phyloP scores from a whole-genome alignment of 169 alveolate genomes.

The Plasmodium ovale region DNA sequence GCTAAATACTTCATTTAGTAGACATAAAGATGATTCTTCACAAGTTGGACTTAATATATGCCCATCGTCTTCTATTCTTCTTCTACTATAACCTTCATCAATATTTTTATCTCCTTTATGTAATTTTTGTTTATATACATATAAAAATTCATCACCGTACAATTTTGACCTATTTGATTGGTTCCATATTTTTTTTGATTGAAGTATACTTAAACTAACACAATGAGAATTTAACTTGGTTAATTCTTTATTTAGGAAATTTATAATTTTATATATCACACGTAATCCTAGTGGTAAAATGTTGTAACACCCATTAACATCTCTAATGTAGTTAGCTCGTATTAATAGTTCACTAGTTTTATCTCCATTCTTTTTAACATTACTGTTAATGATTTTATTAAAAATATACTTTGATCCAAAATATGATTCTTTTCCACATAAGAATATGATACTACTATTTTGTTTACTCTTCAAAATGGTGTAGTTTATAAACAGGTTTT shows the following conservation, averaged over 20 bases:
- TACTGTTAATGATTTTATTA: constrained; percentile 44
- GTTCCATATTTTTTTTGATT: constrained; percentile 61
- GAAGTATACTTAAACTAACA: constrained; percentile 38
- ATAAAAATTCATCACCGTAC: constrained; percentile 67
- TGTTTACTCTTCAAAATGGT: no score
- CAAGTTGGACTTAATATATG: constrained; percentile 59
- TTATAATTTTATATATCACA: constrained; percentile 36
- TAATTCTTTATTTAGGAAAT: constrained; percentile 22
- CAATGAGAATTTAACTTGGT: constrained; percentile 44
- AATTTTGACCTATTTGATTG: constrained; percentile 44
- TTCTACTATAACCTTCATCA: background rate
- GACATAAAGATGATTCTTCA: constrained; percentile 40
- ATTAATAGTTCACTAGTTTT: constrained; percentile 50
- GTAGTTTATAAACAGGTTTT: background rate
- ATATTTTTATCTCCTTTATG: constrained; percentile 23
- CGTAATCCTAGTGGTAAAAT: constrained; percentile 41
- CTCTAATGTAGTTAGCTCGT: constrained; percentile 55
- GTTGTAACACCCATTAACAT: constrained; percentile 43
- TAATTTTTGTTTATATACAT: constrained; percentile 54
- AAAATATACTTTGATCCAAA: constrained; percentile 35
- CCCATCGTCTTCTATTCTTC: constrained; percentile 65
- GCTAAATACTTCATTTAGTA: constrained; percentile 44
- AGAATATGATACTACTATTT: no score
- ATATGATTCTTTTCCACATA: constrained; percentile 41
- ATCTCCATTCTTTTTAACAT: constrained; percentile 44